A percentile compares a stretch with the other conserved stretches of the same genome.
phyloP scores from a whole-genome alignment of 1,284 basidiomycete genomes.

The Amylostereum chailletii region DNA sequence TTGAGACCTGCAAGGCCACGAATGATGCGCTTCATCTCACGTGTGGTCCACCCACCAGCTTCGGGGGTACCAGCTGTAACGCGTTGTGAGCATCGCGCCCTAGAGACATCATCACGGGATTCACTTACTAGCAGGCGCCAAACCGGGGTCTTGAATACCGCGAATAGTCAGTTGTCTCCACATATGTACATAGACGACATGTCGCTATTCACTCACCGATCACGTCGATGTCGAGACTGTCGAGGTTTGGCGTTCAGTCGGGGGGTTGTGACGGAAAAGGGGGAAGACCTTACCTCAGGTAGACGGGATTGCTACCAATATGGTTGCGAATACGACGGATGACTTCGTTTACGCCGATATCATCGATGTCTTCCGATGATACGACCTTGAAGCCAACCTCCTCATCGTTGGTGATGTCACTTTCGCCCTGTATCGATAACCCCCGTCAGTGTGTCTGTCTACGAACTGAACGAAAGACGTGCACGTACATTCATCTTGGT shows the following conservation, averaged over 20 bases:
- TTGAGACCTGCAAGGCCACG: slow-evolving; percentile 71
- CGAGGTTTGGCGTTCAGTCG: background rate
- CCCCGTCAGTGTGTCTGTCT: background rate
- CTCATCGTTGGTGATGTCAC: slow-evolving; percentile 56
- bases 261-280: background rate
- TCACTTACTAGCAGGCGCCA: slow-evolving; percentile 68
- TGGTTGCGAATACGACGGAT: slow-evolving; percentile 52
- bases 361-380: slow-evolving; percentile 70
- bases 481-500: slow-evolving; percentile 53
- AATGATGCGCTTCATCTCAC: slow-evolving; percentile 72
- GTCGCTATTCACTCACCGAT: slow-evolving; percentile 37
- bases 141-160: slow-evolving; percentile 49
- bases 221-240: slow-evolving; percentile 68
- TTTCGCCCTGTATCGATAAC: slow-evolving; percentile 32
- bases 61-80: slow-evolving; percentile 72
- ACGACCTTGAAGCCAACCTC: slow-evolving; percentile 64
- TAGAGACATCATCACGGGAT: background rate
- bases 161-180: background rate
- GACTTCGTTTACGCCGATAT: slow-evolving; percentile 54
- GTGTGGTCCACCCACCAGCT: slow-evolving; percentile 74
- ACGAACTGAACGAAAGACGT: background rate
- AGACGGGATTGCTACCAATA: slow-evolving; percentile 64
- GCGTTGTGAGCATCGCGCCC: background rate
- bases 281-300: slow-evolving; percentile 45
- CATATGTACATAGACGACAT: background rate